Evolutionary conservation across 306 rosid genomes (phyloP).

Genomic region (Castanea crenata): DNA sequence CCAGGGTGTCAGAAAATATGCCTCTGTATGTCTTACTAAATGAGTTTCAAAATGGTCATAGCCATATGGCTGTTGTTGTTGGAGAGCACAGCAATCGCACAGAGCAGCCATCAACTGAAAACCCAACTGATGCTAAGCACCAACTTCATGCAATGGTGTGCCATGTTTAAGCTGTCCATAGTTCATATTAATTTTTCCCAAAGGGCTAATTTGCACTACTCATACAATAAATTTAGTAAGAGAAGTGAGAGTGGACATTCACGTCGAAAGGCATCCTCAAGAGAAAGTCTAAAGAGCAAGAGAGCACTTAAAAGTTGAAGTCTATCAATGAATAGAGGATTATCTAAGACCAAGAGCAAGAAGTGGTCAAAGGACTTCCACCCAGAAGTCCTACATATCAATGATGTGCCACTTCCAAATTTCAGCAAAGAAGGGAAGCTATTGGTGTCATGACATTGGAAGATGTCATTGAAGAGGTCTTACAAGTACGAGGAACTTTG

Average conservation of each 20-base stretch:
- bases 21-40: conserved; percentile 90
- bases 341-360: conserved; percentile 60
- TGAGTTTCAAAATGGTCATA: conserved; percentile 93
- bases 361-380: conserved; percentile 78
- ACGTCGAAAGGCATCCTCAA: conserved; percentile 51
- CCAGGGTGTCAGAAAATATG: conserved; percentile 68
- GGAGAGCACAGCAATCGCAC: conserved; percentile 34
- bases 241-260: conserved; percentile 73
- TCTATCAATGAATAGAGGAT: conserved; percentile 47
- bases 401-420: conserved; percentile 61
- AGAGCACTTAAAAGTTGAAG: conserved; percentile 68
- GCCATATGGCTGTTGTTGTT: conserved; percentile 92
- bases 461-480: conserved; percentile 94
- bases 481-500: conserved; percentile 54
- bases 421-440: conserved; percentile 76
- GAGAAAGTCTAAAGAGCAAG: conserved; percentile 54
- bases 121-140: conserved; percentile 41
- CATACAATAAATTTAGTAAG: conserved; percentile 31
- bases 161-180: neutral
- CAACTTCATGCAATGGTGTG: neutral
- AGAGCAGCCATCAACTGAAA: conserved; percentile 30
- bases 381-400: conserved; percentile 76
- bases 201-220: neutral
- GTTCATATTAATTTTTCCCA: neutral
- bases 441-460: conserved; percentile 89